Percentiles rank a stretch among this genome's conserved stretches.
These are phyloP conservation scores for Flueggea neowawraea DNA, from an alignment of 441 rosid species.

Conservation along the genomic window DNA sequence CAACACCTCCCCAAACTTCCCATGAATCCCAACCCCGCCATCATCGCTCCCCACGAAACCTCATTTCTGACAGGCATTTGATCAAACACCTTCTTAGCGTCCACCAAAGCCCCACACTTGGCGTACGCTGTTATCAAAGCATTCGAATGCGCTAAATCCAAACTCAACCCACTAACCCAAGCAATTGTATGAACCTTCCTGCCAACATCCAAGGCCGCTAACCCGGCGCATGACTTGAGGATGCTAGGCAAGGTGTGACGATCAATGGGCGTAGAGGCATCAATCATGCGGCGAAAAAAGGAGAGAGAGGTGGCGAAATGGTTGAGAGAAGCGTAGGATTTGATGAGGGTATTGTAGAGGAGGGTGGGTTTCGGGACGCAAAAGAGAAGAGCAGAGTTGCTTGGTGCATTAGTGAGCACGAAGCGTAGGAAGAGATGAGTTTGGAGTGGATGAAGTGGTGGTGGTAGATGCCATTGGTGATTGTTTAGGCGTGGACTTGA, in stretches of 20 bases:
- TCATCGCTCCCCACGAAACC: slow-evolving; percentile 55
- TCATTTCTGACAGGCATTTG: slow-evolving; percentile 38
- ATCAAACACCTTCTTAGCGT: slow-evolving; percentile 35
- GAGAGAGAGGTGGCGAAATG: too few relatives aligned
- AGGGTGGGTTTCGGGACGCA: too few relatives aligned
- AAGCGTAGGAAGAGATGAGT: too few relatives aligned
- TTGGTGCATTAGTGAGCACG: too few relatives aligned
- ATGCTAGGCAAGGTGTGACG: not conserved
- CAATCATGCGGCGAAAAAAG: too few relatives aligned
- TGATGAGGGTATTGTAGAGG: too few relatives aligned
- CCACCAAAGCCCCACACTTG: slow-evolving; percentile 39
- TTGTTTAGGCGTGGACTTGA: too few relatives aligned
- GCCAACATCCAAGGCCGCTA: not conserved
- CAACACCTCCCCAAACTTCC: not conserved
- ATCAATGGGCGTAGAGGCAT: not conserved
- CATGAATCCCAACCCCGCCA: slow-evolving; percentile 33
- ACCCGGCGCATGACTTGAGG: not conserved
- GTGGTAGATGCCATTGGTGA: too few relatives aligned
- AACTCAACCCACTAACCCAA: not conserved
- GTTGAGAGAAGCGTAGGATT: too few relatives aligned
- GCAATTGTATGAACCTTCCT: not conserved
- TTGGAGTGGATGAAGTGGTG: too few relatives aligned
- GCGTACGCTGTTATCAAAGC: slow-evolving; percentile 50
- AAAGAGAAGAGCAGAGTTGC: too few relatives aligned
- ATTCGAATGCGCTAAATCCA: not conserved